Base-by-base conservation (phyloP, 2,329 filamentous ascomycete species). In the Penicillium brevicompactum region DNA sequence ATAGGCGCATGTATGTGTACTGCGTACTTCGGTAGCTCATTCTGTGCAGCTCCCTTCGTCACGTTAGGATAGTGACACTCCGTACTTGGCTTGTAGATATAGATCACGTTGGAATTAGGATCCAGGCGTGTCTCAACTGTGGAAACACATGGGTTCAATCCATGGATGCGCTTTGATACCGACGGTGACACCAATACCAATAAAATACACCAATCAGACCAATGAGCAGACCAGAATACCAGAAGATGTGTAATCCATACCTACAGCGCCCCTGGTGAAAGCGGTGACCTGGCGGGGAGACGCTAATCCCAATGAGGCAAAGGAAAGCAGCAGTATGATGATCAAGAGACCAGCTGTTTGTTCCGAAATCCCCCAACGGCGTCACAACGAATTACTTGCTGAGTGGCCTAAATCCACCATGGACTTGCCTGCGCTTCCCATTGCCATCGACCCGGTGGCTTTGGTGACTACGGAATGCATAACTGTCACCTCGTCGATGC, bases 401-500 rank as follows among this genome's bases (percentile, higher is more conserved):
- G 54, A 54, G 62, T 61, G 60, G 58, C 56, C 56, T 49, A 58
- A 67, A 57, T 55, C 61, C 62, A 67, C 60, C 49, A 74, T 74
- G 71, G 52, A 55, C 4, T 65, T 67, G 22, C 63, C 67, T n/a
- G 61, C 69, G 27, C 75, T 92, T 31, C 85, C 90, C 32, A 91
- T 96, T 59, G 91, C 92, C 42, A 89, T 96, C 63, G 91, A 96
- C 69, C 92, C 92, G 1, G 88, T 96, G 54, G 92, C 92, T 46
- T 81, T 99, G 67, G 92, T 99, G 62, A 96, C 96, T 60, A 96
- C 93, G 76, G 94, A 99, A 87, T 99, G 94, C 76, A 97, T 97
- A 71, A 93, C 92, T 44, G 93, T 99, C 77, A 97, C 94, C 13
- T 97, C 93, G 59, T 92, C 92, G 58, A 97, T 99, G 84, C 92